Evolutionary conservation across 1,284 basidiomycete genomes (phyloP).

Genomic region (Uromyces viciae-fabae): DNA sequence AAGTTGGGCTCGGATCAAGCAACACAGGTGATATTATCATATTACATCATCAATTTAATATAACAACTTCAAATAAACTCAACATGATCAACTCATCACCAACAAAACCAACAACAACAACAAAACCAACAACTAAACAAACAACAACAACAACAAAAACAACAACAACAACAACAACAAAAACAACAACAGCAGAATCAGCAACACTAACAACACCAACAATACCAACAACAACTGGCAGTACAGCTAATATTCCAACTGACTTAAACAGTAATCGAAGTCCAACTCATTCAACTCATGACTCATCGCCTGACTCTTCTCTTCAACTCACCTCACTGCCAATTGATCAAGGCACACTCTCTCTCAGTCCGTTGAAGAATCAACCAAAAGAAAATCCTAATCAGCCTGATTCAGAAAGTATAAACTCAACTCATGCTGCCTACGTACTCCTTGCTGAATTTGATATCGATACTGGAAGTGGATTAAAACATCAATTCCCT

Average conservation of each 20-base stretch:
- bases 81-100: too few relatives aligned
- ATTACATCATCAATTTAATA: too few relatives aligned
- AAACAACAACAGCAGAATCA: neutral
- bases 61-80: too few relatives aligned
- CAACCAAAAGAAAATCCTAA: neutral
- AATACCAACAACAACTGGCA: neutral
- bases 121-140: too few relatives aligned
- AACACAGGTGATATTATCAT: too few relatives aligned
- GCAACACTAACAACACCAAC: neutral
- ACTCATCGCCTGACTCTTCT: neutral
- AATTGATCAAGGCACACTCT: neutral
- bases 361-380: neutral
- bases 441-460: slow-evolving; percentile 92
- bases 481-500: slow-evolving; percentile 83
- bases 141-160: too few relatives aligned
- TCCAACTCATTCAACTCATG: neutral
- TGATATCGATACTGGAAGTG: slow-evolving; percentile 76
- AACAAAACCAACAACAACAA: too few relatives aligned
- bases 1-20: too few relatives aligned
- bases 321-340: neutral
- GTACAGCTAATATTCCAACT: neutral
- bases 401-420: neutral
- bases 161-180: too few relatives aligned
- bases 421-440: slow-evolving; percentile 67
- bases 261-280: neutral